Percentiles rank a stretch among this genome's conserved stretches.
Evolutionary conservation across 345 rosid species (phyloP).

Genomic region (Ricinus communis): DNA sequence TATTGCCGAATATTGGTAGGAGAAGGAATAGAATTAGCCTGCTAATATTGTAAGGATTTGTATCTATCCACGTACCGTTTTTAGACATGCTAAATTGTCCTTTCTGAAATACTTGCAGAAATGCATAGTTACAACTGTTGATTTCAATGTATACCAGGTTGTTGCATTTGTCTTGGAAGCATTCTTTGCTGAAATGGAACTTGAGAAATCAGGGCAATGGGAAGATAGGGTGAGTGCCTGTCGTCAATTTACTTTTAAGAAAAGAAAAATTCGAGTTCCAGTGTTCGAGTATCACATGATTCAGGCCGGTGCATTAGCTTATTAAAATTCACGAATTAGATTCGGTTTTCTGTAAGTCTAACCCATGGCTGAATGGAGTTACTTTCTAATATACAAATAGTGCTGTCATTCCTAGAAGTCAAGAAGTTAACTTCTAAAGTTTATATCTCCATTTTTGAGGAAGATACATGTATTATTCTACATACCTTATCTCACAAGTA

Average conservation of each 20-base stretch:
- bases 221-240: slow-evolving; percentile 56
- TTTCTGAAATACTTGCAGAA: neutral
- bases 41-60: neutral
- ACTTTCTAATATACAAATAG: no score
- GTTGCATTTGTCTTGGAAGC: slow-evolving; percentile 98
- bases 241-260: neutral
- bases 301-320: neutral
- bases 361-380: neutral
- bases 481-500: no score
- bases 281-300: no score
- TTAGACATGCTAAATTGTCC: neutral
- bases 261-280: neutral
- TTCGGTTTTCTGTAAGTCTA: neutral
- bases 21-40: neutral
- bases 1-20: neutral
- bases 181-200: slow-evolving; percentile 91
- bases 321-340: neutral
- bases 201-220: slow-evolving; percentile 57
- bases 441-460: no score
- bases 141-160: slow-evolving; percentile 52
- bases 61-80: neutral
- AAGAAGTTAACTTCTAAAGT: neutral
- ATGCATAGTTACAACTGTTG: slow-evolving; percentile 11
- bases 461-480: no score
- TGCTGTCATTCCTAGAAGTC: no score